Conservation (phyloP, 108 stramenopile genomes). For the Fragilaria crotonensis region DNA sequence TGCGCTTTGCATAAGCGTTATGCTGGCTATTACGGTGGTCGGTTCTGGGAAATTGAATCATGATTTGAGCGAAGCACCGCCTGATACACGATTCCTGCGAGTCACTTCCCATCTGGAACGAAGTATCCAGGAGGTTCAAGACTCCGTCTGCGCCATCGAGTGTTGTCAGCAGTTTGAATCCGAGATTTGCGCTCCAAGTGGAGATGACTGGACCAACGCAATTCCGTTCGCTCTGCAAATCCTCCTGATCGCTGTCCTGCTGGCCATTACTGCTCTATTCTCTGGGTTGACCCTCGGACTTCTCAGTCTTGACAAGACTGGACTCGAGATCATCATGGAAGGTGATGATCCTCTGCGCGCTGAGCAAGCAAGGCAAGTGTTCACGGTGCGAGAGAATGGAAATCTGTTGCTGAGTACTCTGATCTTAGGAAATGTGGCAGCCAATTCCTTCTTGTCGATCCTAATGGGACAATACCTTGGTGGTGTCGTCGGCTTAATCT, state of each 20-base stretch:
- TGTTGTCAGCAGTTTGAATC: not conserved
- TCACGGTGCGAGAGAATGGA: conserved; percentile 87
- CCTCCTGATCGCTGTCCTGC: conserved; percentile 46
- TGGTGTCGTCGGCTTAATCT: conserved; percentile 85
- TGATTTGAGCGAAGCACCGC: too few species aligned
- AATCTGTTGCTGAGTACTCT: conserved; percentile 96
- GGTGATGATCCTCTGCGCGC: conserved; percentile 59
- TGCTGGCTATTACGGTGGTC: too few species aligned
- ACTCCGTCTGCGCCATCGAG: not conserved
- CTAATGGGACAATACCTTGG: conserved; percentile 80
- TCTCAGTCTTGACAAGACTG: conserved; percentile 92
- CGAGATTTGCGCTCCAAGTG: not conserved
- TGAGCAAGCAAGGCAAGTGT: conserved; percentile 60
- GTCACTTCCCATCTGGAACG: too few species aligned
- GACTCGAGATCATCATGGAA: conserved; percentile 93
- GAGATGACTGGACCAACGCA: not conserved
- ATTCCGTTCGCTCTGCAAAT: conserved; percentile 51
- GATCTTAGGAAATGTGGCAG: conserved; percentile 94
- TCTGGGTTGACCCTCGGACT: conserved; percentile 92
- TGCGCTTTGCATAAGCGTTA: too few species aligned
- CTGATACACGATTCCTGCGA: too few species aligned
- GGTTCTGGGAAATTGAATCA: too few species aligned
- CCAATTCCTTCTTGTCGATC: conserved; percentile 93
- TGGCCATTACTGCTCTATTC: conserved; percentile 79
- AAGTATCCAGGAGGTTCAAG: too few species aligned